A percentile compares a stretch with the other conserved stretches of the same genome.
phyloP scores from a whole-genome alignment of 169 alveolate genomes.

The Cryptosporidium andersoni region DNA sequence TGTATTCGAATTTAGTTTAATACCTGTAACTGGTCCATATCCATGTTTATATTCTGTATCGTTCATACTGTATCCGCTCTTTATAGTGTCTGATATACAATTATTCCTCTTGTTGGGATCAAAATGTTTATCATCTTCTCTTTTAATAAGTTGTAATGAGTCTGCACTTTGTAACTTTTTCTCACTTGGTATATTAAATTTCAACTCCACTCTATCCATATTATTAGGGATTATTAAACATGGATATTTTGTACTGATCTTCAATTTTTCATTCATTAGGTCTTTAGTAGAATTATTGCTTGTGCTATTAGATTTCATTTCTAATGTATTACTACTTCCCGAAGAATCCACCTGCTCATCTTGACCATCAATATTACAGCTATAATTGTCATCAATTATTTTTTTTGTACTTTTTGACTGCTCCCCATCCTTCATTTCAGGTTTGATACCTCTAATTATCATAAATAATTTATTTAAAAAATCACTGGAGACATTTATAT shows the following conservation, averaged over 20 bases:
- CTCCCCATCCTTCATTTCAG: background rate
- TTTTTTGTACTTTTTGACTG: no score
- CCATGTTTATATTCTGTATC: constrained; percentile 10
- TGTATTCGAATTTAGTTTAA: constrained; percentile 64
- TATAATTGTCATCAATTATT: no score
- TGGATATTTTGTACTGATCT: no score
- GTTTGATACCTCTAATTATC: background rate
- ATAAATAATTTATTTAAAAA: constrained; percentile 5
- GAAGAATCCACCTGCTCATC: no score
- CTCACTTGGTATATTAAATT: constrained; percentile 60
- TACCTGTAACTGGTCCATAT: constrained; percentile 84
- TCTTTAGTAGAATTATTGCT: no score
- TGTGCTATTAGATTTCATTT: no score
- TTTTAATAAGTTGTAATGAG: constrained; percentile 39
- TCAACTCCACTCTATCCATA: background rate
- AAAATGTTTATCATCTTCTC: constrained; percentile 15
- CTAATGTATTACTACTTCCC: no score
- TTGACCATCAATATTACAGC: no score
- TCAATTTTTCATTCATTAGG: no score
- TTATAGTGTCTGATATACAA: constrained; percentile 5
- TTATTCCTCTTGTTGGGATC: constrained; percentile 30
- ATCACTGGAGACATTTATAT: background rate
- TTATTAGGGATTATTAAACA: no score
- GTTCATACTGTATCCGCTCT: constrained; percentile 47
- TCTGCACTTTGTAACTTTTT: constrained; percentile 30